phyloP scores from a whole-genome alignment of 1,284 basidiomycete species.

The Rhodotorula sp. region DNA sequence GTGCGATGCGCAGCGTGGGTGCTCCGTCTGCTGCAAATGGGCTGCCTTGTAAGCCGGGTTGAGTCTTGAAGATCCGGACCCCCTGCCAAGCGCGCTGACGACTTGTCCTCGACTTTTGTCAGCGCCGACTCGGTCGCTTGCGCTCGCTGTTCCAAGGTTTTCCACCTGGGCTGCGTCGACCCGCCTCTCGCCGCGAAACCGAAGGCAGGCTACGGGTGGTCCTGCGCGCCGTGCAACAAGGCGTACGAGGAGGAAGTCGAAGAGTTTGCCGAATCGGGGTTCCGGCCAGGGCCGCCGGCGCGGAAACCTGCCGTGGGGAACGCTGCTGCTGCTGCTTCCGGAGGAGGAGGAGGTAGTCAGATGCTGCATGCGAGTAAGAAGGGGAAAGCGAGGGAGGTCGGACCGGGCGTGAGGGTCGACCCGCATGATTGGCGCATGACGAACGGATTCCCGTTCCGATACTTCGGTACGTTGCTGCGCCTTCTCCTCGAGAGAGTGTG shows the following conservation, averaged over 20 bases:
- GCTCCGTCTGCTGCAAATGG: constrained; percentile 83
- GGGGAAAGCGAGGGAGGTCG: constrained; percentile 27
- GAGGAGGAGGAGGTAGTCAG: background rate
- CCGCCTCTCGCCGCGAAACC: constrained; percentile 95
- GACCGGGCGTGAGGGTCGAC: constrained; percentile 11
- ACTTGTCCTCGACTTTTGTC: constrained; percentile 27
- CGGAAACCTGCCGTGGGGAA: constrained; percentile 5
- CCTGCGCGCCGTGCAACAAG: constrained; percentile 87
- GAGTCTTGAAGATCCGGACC: background rate
- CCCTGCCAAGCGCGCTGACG: background rate
- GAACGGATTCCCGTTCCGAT: constrained; percentile 46
- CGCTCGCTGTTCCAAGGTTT: constrained; percentile 84
- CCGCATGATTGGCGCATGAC: constrained; percentile 37
- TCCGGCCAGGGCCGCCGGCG: constrained; percentile 7
- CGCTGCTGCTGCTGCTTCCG: background rate
- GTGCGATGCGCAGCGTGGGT: constrained; percentile 80
- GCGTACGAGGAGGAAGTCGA: constrained; percentile 86
- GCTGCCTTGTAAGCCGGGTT: constrained; percentile 67
- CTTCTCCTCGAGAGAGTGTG: background rate
- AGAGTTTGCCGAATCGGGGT: constrained; percentile 23
- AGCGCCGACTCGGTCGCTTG: constrained; percentile 89
- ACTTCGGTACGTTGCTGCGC: constrained; percentile 36
- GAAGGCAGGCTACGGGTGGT: constrained; percentile 96
- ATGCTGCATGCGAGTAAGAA: constrained; percentile 19
- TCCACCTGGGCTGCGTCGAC: constrained; percentile 91